Conservation (phyloP, 108 stramenopile species). For the Phaeodactylum tricornutum region DNA sequence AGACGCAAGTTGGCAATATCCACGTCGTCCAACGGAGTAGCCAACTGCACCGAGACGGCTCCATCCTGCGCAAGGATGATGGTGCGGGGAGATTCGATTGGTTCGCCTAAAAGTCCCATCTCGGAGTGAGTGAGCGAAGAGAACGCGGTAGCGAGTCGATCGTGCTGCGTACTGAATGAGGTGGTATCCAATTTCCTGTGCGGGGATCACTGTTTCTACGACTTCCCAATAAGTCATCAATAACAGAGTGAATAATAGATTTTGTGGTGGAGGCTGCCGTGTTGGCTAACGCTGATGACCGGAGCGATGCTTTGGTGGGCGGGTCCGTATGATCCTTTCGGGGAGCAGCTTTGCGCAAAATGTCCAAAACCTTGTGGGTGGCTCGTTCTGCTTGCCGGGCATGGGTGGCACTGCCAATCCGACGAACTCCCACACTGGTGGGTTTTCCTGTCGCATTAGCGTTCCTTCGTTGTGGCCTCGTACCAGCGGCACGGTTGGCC, state of each 20-base stretch:
- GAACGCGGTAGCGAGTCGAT: not conserved
- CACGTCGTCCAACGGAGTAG: conserved; percentile 41
- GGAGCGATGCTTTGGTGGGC: not conserved
- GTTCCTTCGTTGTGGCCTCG: too few species aligned
- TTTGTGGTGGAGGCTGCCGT: too few species aligned
- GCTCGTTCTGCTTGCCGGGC: conserved; percentile 5
- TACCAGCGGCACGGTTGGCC: too few species aligned
- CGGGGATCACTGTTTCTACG: not conserved
- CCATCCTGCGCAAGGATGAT: not conserved
- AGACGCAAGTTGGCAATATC: conserved; percentile 74
- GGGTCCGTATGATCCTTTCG: not conserved
- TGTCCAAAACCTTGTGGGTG: conserved; percentile 10
- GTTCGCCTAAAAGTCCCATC: not conserved
- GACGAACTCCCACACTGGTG: conserved; percentile 18
- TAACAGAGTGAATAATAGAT: conserved; percentile 3
- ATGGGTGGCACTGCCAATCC: conserved; percentile 18
- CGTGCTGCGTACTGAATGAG: not conserved
- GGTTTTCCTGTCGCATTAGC: too few species aligned
- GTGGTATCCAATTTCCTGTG: conserved; percentile 3
- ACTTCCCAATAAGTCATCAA: conserved; percentile 1
- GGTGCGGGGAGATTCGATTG: not conserved
- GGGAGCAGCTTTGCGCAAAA: conserved; percentile 12
- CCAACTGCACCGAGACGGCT: conserved; percentile 22
- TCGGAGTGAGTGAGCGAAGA: not conserved
- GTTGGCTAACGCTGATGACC: too few species aligned